phyloP scores from a whole-genome alignment of 2,329 filamentous ascomycete genomes.

The Sporothrix mexicana region DNA sequence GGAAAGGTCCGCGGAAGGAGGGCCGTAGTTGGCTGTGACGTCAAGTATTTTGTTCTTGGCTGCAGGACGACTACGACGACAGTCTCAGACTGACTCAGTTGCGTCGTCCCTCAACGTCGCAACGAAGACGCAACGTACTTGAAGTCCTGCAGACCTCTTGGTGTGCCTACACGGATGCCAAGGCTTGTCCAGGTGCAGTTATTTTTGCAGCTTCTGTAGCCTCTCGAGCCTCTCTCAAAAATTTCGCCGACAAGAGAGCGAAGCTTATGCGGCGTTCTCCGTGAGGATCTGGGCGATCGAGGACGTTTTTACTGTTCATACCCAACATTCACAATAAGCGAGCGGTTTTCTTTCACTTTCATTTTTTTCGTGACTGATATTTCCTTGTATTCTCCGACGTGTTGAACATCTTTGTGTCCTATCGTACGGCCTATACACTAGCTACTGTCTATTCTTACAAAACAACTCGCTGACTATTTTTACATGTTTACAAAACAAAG shows the following conservation, averaged over 20 bases:
- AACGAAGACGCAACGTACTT: neutral
- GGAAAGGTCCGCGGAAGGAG: neutral
- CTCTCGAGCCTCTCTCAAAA: too few species aligned
- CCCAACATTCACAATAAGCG: neutral
- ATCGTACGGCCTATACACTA: neutral
- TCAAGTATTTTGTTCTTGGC: constrained; percentile 8
- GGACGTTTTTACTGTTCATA: too few species aligned
- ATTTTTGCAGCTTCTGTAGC: neutral
- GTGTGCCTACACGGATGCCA: neutral
- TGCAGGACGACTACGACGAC: too few species aligned
- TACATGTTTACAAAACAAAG: neutral
- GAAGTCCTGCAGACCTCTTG: neutral
- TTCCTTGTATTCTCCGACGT: neutral
- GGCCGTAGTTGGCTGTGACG: constrained; percentile 1
- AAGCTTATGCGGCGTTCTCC: neutral
- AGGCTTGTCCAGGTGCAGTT: neutral
- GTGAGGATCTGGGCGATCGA: neutral
- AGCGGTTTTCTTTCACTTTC: neutral
- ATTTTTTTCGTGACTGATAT: neutral
- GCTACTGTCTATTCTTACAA: constrained; percentile 17
- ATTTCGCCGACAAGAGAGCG: constrained; percentile 21
- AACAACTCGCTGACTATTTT: neutral
- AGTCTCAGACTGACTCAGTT: neutral
- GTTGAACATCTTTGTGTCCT: neutral
- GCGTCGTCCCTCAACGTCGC: neutral